Evolutionary conservation across 148 eudicot species (phyloP), one percentile per base, ranked within the genome.

Genomic region (Heliamphora exappendiculata): DNA sequence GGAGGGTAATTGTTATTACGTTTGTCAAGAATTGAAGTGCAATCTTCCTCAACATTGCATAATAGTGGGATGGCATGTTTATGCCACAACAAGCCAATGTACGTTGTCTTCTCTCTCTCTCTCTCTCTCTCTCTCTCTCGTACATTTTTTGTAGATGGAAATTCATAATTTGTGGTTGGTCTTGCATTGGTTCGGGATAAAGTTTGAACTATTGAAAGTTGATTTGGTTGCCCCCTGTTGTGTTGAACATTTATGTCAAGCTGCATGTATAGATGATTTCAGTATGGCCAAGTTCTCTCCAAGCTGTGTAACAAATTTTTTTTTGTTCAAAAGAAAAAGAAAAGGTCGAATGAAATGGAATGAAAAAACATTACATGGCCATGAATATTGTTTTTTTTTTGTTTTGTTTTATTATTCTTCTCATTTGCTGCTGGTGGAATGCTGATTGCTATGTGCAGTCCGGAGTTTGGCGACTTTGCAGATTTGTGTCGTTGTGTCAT

Each of bases 181-280:
- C 53, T 8, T 10, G 28, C 33, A 37, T 37, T 22, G 37, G 67
- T 26, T 22, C 26, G 55, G 44, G 58, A n/a, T 36, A 12, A 50
- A 34, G 54, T 72, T 31, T 57, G 47, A 54, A 73, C 47, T 22
- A 34, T 24, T 58, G 66, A 22, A 55, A 44, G 53, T 28, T 22
- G 63, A 55, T 34, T 73, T 37, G 65, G 49, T 26, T 73, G 3
- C 26, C 47, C 45, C 24, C 42, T 72, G 64, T 28, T 72, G 34
- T 1, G 11, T 36, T 33, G 37, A 33, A 55, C n/a, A 33, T 54
- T 33, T 50, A 14, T 29, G 31, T 63, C 68, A 75, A 63, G 70
- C 17, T 29, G 78, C 59, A 12, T 75, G 78, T 75, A 74, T 5
- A 74, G 41, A 45, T 62, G 77, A 29, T 59, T 42, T 63, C 53